Evolutionary conservation across 2,329 filamentous ascomycete species (phyloP), one percentile per base, ranked within the genome.

Genomic region (Hymenoscyphus scutula): DNA sequence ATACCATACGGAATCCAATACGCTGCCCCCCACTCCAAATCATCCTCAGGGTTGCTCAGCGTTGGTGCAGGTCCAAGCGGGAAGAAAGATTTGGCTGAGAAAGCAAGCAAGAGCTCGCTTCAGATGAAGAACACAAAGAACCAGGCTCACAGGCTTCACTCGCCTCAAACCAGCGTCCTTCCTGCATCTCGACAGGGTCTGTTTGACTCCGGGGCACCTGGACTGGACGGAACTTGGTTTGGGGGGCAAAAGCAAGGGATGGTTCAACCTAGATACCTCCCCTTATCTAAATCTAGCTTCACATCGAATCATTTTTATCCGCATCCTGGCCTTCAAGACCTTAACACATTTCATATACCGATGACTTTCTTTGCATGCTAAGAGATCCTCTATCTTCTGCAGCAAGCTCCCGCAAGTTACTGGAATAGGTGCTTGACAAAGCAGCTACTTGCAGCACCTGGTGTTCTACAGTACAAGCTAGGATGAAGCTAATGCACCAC

Each of bases 311-410:
- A 37, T 37, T 37, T 51, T 2, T 23, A 51, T 51, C 23, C 19
- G n/a, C 4, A 51, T 27, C 45, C 45, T 15, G 45, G 45, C 45
- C 13, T 23, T 51, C 19, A 51, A 25, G 45, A 25, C 19, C 45
- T 51, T 51, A 51, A 51, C 23, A 23, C 45, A 13, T 51, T 51
- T 25, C 45, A 51, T 51, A 25, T 51, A 51, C 45, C 45, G 45
- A 25, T 10, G 34, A 37, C 30, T 32, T 8, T 32, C 30, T 8
- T 32, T 32, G 30, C 6, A 17, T 17, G 15, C 13, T 37, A 11
- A 37, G 13, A 5, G 34, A 17, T 37, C 11, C 34, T 17, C 11
- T 37, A 13, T 37, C 34, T 17, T 37, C 13, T 37, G 13, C 34
- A 37, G 34, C 13, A 37, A 37, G 5, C 34, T 37, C 34, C 5